These are phyloP conservation scores for Verticillium nonalfalfae DNA, from an alignment of 2,329 filamentous ascomycete genomes.

Conservation along the genomic window DNA sequence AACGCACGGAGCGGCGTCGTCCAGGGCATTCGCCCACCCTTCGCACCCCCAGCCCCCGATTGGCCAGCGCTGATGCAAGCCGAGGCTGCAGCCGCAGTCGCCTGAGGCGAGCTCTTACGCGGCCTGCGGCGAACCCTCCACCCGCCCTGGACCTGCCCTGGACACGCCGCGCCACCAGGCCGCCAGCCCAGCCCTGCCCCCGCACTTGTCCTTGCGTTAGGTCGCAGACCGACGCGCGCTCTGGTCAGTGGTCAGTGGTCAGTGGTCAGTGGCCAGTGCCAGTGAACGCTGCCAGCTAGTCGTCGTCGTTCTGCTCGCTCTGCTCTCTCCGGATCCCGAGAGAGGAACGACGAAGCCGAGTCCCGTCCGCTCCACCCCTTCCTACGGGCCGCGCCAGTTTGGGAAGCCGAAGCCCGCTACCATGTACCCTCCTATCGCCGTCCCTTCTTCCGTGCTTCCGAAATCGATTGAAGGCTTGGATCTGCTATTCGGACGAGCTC, in stretches of 20 bases:
- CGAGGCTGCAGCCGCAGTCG: neutral
- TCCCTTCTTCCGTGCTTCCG: neutral
- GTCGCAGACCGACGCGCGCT: too few relatives aligned
- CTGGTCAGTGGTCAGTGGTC: too few relatives aligned
- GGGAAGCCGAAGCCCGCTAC: neutral
- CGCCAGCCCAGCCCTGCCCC: neutral
- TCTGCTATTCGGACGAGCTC: neutral
- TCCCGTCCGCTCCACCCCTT: neutral
- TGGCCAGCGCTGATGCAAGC: conserved; percentile 2
- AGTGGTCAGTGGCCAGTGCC: too few relatives aligned
- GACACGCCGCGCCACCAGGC: neutral
- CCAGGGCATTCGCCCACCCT: neutral
- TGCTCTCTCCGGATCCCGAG: neutral
- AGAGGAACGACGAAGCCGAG: neutral
- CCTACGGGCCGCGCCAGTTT: neutral
- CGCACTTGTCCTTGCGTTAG: too few relatives aligned
- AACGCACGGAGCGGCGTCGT: neutral
- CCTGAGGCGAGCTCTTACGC: neutral
- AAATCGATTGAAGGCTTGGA: neutral
- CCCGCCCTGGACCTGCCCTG: neutral
- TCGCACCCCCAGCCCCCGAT: neutral
- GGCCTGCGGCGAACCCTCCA: neutral
- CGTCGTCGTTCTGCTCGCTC: neutral
- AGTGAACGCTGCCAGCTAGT: too few relatives aligned
- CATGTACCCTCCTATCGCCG: neutral